Evolutionary conservation across 2,329 filamentous ascomycete species (phyloP).

Genomic region (Gyromitra esculenta): DNA sequence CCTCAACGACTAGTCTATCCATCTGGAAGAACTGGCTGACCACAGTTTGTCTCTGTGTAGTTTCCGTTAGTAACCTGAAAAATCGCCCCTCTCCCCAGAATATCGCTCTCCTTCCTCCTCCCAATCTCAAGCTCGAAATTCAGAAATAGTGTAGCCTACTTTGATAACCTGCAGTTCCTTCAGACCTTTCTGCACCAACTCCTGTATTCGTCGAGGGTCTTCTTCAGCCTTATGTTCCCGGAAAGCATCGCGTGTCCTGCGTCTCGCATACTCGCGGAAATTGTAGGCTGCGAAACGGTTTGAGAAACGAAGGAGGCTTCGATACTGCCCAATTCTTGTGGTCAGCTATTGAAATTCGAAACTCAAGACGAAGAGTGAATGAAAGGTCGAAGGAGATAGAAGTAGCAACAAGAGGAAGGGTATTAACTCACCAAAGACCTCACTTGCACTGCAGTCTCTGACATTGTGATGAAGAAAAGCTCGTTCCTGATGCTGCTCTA

Average conservation of each 20-base stretch:
- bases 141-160: neutral
- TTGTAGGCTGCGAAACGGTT: constrained; percentile 93
- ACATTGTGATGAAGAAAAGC: constrained; percentile 38
- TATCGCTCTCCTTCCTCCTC: neutral
- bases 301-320: constrained; percentile 86
- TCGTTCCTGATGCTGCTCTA: constrained; percentile 25
- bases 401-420: neutral
- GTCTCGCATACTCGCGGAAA: constrained; percentile 94
- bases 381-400: neutral
- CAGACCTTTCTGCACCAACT: constrained; percentile 86
- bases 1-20: constrained; percentile 90
- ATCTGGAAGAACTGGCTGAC: constrained; percentile 95
- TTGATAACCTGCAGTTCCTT: constrained; percentile 84
- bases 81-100: neutral
- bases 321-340: constrained; percentile 74
- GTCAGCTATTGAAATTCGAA: constrained; percentile 8
- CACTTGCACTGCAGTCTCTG: constrained; percentile 44
- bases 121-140: neutral
- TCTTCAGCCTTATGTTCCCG: constrained; percentile 77
- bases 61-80: constrained; percentile 46
- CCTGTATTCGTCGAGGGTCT: constrained; percentile 81
- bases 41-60: constrained; percentile 84
- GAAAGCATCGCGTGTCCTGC: constrained; percentile 90
- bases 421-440: constrained; percentile 47
- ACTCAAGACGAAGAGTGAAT: neutral